Percentiles rank a stretch among this genome's conserved stretches.
Evolutionary conservation across 1,284 basidiomycete species (phyloP).

Genomic region (Mycena citricolor): DNA sequence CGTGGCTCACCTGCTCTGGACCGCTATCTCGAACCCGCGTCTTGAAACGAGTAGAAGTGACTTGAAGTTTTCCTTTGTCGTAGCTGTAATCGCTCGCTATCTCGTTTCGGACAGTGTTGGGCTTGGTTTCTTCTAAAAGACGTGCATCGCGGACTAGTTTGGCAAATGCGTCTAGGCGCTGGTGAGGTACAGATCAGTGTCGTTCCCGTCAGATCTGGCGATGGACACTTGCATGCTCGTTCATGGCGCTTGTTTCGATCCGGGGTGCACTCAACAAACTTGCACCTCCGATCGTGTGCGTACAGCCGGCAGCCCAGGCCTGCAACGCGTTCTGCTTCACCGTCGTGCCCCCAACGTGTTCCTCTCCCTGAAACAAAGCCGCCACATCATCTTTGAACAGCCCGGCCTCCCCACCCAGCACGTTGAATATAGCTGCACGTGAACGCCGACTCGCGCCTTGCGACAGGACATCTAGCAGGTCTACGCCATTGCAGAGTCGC

Average conservation of each 20-base stretch:
- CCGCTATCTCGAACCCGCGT: slow-evolving; percentile 38
- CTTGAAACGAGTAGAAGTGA: slow-evolving; percentile 44
- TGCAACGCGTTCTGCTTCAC: slow-evolving; percentile 33
- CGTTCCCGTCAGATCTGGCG: neutral
- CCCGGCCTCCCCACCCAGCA: slow-evolving; percentile 31
- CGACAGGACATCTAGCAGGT: slow-evolving; percentile 53
- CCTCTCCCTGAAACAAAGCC: slow-evolving; percentile 32
- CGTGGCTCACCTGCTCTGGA: slow-evolving; percentile 35
- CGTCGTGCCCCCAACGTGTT: slow-evolving; percentile 21
- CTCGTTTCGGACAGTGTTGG: slow-evolving; percentile 43
- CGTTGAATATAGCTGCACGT: slow-evolving; percentile 36
- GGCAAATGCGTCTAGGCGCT: slow-evolving; percentile 10
- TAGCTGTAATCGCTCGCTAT: slow-evolving; percentile 29
- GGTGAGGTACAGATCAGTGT: neutral
- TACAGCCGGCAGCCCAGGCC: slow-evolving; percentile 53
- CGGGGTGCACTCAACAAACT: slow-evolving; percentile 2
- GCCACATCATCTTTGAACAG: slow-evolving; percentile 34
- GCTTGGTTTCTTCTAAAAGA: slow-evolving; percentile 38
- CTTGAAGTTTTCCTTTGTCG: slow-evolving; percentile 29
- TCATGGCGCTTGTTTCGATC: slow-evolving; percentile 8
- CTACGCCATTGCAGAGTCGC: slow-evolving; percentile 44
- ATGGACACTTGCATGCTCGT: neutral
- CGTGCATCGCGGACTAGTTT: slow-evolving; percentile 34
- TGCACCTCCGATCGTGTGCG: neutral
- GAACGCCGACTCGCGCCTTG: slow-evolving; percentile 31